phyloP scores from a whole-genome alignment of 2,329 filamentous ascomycete species.

The Cordyceps cicadae region DNA sequence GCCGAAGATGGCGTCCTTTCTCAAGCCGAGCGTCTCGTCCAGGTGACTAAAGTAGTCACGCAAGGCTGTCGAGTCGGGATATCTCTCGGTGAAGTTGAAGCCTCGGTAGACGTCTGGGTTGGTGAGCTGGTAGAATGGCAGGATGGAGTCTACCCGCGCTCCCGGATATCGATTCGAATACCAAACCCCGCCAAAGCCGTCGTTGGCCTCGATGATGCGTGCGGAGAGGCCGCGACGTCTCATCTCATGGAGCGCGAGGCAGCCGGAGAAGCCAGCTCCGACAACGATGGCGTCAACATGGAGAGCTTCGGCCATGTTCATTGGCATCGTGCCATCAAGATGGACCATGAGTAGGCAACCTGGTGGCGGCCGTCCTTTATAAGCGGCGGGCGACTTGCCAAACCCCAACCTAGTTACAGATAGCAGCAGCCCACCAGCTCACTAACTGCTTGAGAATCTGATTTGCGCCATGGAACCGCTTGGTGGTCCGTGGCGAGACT shows the following conservation, averaged over 20 bases:
- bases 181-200: slow-evolving; percentile 34
- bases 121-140: slow-evolving; percentile 28
- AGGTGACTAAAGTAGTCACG: background rate
- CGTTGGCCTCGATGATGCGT: slow-evolving; percentile 28
- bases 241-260: background rate
- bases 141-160: slow-evolving; percentile 30
- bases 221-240: background rate
- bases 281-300: background rate
- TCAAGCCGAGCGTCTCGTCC: background rate
- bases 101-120: slow-evolving; percentile 21
- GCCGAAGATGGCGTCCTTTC: background rate
- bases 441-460: background rate
- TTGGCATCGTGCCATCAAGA: background rate
- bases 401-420: background rate
- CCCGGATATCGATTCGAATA: slow-evolving; percentile 37
- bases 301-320: background rate
- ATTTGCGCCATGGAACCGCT: background rate
- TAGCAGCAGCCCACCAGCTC: background rate
- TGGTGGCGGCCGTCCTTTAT: background rate
- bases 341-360: too few relatives aligned
- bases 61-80: background rate
- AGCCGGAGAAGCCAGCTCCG: background rate
- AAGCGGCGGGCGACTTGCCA: background rate
- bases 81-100: background rate
- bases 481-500: too few relatives aligned